These are phyloP conservation scores for Blastocladiella emersonii DNA, from an alignment of 371 early-diverging fungal genomes.

Conservation along the genomic window DNA sequence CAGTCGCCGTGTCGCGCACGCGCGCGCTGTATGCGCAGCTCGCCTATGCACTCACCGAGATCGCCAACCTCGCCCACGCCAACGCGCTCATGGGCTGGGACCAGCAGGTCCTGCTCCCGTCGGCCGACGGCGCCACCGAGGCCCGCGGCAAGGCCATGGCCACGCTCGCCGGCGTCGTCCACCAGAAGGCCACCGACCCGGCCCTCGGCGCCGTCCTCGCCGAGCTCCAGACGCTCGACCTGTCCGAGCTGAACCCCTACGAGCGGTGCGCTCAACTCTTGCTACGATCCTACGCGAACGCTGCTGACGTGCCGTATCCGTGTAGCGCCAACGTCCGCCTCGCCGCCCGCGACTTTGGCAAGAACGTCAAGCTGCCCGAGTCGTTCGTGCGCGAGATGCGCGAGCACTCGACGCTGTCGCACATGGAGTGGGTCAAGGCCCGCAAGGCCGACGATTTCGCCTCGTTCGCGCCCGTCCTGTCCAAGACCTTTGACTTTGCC, in stretches of 20 bases:
- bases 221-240: conserved; percentile 14
- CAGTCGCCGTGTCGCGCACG: too few relatives aligned
- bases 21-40: too few relatives aligned
- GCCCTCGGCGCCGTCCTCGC: conserved; percentile 16
- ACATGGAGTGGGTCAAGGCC: conserved; percentile 16
- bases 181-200: conserved; percentile 15
- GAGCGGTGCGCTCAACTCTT: too few relatives aligned
- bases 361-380: conserved; percentile 10
- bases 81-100: too few relatives aligned
- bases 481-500: conserved; percentile 15
- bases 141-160: conserved; percentile 7
- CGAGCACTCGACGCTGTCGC: conserved; percentile 11
- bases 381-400: conserved; percentile 16
- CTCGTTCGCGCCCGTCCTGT: conserved; percentile 19
- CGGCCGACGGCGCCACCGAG: neutral
- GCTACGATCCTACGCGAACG: neutral
- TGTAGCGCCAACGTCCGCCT: conserved; percentile 22
- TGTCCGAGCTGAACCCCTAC: conserved; percentile 5
- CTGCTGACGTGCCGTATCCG: conserved; percentile 7
- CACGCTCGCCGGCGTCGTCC: conserved; percentile 15
- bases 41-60: too few relatives aligned
- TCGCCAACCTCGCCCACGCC: too few relatives aligned
- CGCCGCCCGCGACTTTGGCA: conserved; percentile 11
- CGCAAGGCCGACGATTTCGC: conserved; percentile 17
- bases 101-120: neutral